Evolutionary conservation across 306 rosid species (phyloP).

Genomic region (Vachellia collinsii): DNA sequence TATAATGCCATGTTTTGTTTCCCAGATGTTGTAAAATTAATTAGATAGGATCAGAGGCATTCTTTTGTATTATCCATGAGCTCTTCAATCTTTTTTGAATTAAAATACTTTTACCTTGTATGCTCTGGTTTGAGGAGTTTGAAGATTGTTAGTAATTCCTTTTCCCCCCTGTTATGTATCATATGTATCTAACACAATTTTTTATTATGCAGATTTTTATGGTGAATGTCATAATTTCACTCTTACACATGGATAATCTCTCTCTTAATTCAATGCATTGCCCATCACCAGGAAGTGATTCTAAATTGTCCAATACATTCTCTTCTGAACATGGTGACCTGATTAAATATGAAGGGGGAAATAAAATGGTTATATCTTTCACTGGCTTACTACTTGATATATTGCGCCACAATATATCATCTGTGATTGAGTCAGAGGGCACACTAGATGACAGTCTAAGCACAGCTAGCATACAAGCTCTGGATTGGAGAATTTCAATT

Average conservation of each 20-base stretch:
- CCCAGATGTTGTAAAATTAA: conserved; percentile 13
- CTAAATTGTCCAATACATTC: conserved; percentile 45
- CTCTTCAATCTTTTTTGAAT: conserved; percentile 16
- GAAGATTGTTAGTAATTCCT: conserved; percentile 10
- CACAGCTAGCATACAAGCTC: conserved; percentile 74
- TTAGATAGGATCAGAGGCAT: conserved; percentile 2
- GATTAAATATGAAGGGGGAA: conserved; percentile 65
- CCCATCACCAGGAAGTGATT: conserved; percentile 53
- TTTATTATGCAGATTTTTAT: conserved; percentile 69
- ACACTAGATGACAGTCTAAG: conserved; percentile 52
- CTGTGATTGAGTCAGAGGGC: conserved; percentile 60
- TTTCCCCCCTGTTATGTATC: conserved; percentile 20
- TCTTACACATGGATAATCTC: conserved; percentile 85
- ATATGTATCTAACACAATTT: conserved; percentile 29
- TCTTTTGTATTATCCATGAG: conserved; percentile 29
- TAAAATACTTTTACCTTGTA: conserved; percentile 12
- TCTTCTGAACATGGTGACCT: conserved; percentile 54
- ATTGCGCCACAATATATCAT: conserved; percentile 63
- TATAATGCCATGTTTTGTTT: conserved; percentile 6
- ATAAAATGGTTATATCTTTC: conserved; percentile 85
- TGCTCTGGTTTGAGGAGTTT: conserved; percentile 22
- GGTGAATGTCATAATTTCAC: conserved; percentile 81
- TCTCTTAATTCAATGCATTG: conserved; percentile 68
- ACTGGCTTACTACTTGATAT: conserved; percentile 70
- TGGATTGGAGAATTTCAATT: conserved; percentile 88